Evolutionary conservation across 1,284 basidiomycete species (phyloP).

Genomic region (Sphagnurus paluster): DNA sequence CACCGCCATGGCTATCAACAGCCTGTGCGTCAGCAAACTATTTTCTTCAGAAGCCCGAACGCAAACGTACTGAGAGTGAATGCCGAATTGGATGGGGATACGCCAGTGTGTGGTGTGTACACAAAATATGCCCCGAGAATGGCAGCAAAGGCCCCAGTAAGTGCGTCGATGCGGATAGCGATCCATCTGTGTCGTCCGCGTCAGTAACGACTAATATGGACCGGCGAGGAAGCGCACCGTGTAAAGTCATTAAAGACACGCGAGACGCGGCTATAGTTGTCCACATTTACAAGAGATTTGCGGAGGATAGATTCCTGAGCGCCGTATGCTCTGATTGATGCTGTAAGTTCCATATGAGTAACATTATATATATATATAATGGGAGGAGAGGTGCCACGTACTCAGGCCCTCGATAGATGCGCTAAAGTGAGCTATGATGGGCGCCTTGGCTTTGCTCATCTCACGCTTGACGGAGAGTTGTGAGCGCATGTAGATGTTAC

Average conservation of each 20-base stretch:
- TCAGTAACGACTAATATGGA: background rate
- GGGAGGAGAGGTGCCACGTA: conserved; percentile 27
- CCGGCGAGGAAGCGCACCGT: conserved; percentile 14
- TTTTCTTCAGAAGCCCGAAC: background rate
- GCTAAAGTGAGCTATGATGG: conserved; percentile 69
- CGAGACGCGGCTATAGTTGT: conserved; percentile 38
- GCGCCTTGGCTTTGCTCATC: conserved; percentile 67
- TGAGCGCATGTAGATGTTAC: conserved; percentile 61
- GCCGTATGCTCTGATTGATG: conserved; percentile 54
- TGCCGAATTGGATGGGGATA: conserved; percentile 32
- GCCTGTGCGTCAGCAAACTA: background rate
- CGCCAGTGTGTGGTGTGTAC: conserved; percentile 49
- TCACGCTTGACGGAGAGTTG: conserved; percentile 76
- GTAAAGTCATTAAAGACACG: conserved; percentile 41
- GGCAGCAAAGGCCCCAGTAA: conserved; percentile 51
- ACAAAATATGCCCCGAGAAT: conserved; percentile 53
- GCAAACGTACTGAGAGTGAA: conserved; percentile 42
- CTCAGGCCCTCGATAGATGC: conserved; percentile 65
- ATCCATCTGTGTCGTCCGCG: conserved; percentile 31
- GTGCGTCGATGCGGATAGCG: conserved; percentile 36
- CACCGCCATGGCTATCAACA: conserved; percentile 28
- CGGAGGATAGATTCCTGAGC: conserved; percentile 34
- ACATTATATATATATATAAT: conserved; percentile 1
- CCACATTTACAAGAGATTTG: conserved; percentile 34
- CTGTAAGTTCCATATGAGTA: conserved; percentile 29